Conservation (phyloP, 179 eudicot genomes). For the Beta lomatogona region DNA sequence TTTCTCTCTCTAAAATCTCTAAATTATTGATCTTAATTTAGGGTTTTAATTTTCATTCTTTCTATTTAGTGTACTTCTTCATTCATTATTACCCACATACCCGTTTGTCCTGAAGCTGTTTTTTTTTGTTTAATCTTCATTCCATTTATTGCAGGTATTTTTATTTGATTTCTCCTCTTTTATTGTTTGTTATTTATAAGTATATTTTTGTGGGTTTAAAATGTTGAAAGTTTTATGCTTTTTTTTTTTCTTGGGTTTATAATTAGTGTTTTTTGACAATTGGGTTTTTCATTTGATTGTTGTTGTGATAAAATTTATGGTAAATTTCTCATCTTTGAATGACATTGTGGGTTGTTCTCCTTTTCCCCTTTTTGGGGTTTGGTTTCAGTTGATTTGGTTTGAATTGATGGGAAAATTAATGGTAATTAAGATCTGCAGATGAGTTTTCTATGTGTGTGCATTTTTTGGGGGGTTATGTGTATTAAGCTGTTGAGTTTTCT, state of each 20-base stretch:
- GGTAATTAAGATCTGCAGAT: slow-evolving; percentile 32
- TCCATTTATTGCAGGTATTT: slow-evolving; percentile 20
- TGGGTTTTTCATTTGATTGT: slow-evolving; percentile 16
- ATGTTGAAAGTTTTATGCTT: slow-evolving; percentile 1
- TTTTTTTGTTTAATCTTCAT: not conserved
- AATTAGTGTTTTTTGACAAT: not conserved
- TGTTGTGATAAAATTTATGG: slow-evolving; percentile 8
- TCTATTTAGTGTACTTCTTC: not conserved
- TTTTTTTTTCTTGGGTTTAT: not conserved
- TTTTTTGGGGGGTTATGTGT: not conserved
- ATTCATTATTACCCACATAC: slow-evolving; percentile 7
- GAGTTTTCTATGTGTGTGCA: not conserved
- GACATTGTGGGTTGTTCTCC: slow-evolving; percentile 5
- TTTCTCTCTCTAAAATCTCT: not conserved
- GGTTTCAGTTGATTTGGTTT: not conserved
- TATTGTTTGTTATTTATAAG: not conserved
- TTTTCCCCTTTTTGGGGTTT: not conserved
- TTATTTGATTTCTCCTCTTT: not conserved
- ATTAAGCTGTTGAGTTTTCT: not conserved
- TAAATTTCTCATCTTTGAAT: not conserved
- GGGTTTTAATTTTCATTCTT: slow-evolving; percentile 29
- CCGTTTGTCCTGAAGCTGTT: slow-evolving; percentile 15
- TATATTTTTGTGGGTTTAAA: not conserved
- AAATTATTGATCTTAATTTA: slow-evolving; percentile 17
- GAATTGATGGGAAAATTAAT: not conserved